phyloP scores from a whole-genome alignment of 2,329 filamentous ascomycete species.

The Fusarium falciforme region DNA sequence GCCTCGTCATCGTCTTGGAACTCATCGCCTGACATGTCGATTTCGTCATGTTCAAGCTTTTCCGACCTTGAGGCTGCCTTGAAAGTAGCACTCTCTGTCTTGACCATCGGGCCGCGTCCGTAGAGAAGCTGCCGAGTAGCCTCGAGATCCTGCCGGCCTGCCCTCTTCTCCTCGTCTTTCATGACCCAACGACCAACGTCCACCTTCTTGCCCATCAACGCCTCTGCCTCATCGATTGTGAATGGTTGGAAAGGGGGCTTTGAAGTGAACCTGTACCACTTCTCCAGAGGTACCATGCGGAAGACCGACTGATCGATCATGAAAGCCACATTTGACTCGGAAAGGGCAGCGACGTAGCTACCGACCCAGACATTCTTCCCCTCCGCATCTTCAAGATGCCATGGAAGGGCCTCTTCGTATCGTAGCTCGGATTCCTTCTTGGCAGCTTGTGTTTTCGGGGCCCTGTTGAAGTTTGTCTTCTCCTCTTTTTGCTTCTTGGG shows the following conservation, averaged over 20 bases:
- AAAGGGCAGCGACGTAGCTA: slow-evolving; percentile 88
- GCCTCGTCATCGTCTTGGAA: slow-evolving; percentile 93
- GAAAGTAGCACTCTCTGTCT: slow-evolving; percentile 75
- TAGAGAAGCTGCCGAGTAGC: slow-evolving; percentile 65
- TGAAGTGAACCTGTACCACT: slow-evolving; percentile 90
- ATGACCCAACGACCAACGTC: slow-evolving; percentile 85
- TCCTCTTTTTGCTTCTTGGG: slow-evolving; percentile 79
- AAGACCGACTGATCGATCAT: slow-evolving; percentile 78
- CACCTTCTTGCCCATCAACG: slow-evolving; percentile 81
- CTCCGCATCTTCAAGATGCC: slow-evolving; percentile 97
- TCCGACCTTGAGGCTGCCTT: slow-evolving; percentile 70
- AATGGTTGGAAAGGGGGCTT: slow-evolving; percentile 84
- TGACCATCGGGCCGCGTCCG: slow-evolving; percentile 68
- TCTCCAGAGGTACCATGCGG: slow-evolving; percentile 90
- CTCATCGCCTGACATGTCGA: slow-evolving; percentile 75
- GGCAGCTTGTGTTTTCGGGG: slow-evolving; percentile 82
- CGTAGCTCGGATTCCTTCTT: slow-evolving; percentile 79
- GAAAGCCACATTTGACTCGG: slow-evolving; percentile 84
- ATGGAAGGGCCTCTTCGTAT: slow-evolving; percentile 95
- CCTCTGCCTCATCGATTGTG: slow-evolving; percentile 87
- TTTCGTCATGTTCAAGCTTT: slow-evolving; percentile 76
- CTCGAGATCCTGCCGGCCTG: slow-evolving; percentile 68
- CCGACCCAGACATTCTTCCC: slow-evolving; percentile 95
- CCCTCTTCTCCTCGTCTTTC: slow-evolving; percentile 71
- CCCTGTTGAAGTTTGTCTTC: slow-evolving; percentile 86